Evolutionary conservation across 768 basidiomycete species (phyloP).

Genomic region (Trametes coccinea): DNA sequence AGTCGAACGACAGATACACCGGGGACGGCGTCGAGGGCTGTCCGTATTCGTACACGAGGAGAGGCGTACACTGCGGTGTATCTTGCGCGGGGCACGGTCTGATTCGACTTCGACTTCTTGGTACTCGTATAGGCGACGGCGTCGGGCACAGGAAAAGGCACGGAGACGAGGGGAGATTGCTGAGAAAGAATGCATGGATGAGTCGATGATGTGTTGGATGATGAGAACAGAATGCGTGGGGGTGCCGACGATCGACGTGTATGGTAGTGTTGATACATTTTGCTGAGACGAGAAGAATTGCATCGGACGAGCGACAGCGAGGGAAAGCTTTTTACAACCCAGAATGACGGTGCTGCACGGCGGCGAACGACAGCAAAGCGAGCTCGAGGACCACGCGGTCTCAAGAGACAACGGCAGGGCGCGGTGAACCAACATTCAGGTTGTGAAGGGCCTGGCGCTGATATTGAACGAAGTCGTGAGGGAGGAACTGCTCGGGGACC

Average conservation of each 20-base stretch:
- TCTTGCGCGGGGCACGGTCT: slow-evolving; percentile 20
- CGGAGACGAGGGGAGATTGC: slow-evolving; percentile 53
- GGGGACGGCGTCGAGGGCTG: slow-evolving; percentile 24
- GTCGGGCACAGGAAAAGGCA: slow-evolving; percentile 26
- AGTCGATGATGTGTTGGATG: slow-evolving; percentile 33
- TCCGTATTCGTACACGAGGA: slow-evolving; percentile 33
- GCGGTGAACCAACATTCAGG: slow-evolving; percentile 69
- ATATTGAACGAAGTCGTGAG: slow-evolving; percentile 79
- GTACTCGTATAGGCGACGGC: slow-evolving; percentile 27
- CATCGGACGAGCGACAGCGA: slow-evolving; percentile 25
- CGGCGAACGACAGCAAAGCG: slow-evolving; percentile 19
- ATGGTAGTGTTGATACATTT: slow-evolving; percentile 78
- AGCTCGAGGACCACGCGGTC: slow-evolving; percentile 2
- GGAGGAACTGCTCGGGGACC: slow-evolving; percentile 73
- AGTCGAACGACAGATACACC: slow-evolving; percentile 26
- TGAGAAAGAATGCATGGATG: slow-evolving; percentile 45
- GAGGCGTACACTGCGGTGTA: slow-evolving; percentile 25
- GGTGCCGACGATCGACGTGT: slow-evolving; percentile 54
- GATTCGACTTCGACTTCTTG: slow-evolving; percentile 24
- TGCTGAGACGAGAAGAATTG: slow-evolving; percentile 46
- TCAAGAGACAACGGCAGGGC: slow-evolving; percentile 61
- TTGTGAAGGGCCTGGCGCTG: slow-evolving; percentile 78
- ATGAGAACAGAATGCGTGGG: slow-evolving; percentile 47
- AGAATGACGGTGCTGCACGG: slow-evolving; percentile 30
- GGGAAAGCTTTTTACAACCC: slow-evolving; percentile 48